These are phyloP conservation scores for Nemania sp. DNA, from an alignment of 2,329 filamentous ascomycete genomes.

Conservation along the genomic window DNA sequence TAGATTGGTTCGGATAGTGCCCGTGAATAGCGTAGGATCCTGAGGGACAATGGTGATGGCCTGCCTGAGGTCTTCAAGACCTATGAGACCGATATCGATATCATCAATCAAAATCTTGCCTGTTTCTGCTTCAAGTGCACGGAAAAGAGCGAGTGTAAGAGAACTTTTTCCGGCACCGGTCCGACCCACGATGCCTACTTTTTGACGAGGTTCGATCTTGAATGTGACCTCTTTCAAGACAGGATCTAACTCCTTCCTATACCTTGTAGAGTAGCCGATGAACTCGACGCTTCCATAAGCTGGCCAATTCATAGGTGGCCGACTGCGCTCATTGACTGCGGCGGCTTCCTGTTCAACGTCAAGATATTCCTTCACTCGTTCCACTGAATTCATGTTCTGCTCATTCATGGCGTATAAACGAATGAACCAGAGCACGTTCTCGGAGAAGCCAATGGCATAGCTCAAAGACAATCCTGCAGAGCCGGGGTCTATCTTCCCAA, in stretches of 20 bases:
- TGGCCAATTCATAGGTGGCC: slow-evolving; percentile 82
- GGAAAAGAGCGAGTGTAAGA: slow-evolving; percentile 88
- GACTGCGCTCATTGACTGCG: slow-evolving; percentile 74
- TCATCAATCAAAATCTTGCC: slow-evolving; percentile 90
- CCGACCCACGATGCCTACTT: slow-evolving; percentile 93
- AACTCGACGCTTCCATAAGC: slow-evolving; percentile 85
- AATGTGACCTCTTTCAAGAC: slow-evolving; percentile 85
- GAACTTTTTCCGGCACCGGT: slow-evolving; percentile 98
- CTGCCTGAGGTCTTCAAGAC: slow-evolving; percentile 89
- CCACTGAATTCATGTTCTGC: slow-evolving; percentile 99
- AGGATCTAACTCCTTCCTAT: slow-evolving; percentile 82
- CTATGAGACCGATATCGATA: slow-evolving; percentile 87
- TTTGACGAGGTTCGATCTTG: slow-evolving; percentile 82
- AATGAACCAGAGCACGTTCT: slow-evolving; percentile 96
- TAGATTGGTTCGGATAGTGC: slow-evolving; percentile 87
- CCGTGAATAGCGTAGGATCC: slow-evolving; percentile 91
- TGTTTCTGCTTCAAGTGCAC: slow-evolving; percentile 85
- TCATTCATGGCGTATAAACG: slow-evolving; percentile 93
- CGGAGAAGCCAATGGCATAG: slow-evolving; percentile 95
- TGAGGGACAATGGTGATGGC: slow-evolving; percentile 97
- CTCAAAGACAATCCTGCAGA: slow-evolving; percentile 91
- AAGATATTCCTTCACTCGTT: slow-evolving; percentile 95
- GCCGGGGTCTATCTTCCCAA: slow-evolving; percentile 84
- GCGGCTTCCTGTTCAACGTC: slow-evolving; percentile 93
- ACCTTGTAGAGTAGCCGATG: slow-evolving; percentile 83